phyloP scores from a whole-genome alignment of 257 asterid genomes.

The Penstemon newberryi region DNA sequence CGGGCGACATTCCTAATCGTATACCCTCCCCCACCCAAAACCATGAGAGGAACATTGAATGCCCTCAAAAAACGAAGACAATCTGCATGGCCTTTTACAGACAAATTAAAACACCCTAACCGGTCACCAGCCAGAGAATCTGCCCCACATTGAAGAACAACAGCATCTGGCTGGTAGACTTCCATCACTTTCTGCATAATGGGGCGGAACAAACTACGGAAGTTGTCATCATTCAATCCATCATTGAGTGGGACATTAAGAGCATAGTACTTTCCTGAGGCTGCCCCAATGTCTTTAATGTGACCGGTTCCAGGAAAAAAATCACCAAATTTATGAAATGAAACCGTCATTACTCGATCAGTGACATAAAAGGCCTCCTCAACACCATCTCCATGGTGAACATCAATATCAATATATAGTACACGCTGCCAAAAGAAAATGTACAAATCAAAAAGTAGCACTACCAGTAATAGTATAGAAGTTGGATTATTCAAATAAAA shows the following conservation, averaged over 20 bases:
- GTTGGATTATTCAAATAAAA: not conserved
- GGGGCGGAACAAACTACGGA: slow-evolving; percentile 54
- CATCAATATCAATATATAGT: slow-evolving; percentile 57
- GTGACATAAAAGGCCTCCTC: slow-evolving; percentile 72
- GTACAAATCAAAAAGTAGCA: slow-evolving; percentile 29
- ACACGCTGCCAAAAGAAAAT: slow-evolving; percentile 50
- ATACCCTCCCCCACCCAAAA: slow-evolving; percentile 75
- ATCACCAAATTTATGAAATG: slow-evolving; percentile 67
- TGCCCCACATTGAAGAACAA: slow-evolving; percentile 76
- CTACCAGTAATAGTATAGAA: slow-evolving; percentile 18
- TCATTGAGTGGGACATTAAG: slow-evolving; percentile 63
- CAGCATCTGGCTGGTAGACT: slow-evolving; percentile 64
- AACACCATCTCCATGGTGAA: slow-evolving; percentile 75
- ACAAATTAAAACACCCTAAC: slow-evolving; percentile 66
- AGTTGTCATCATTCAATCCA: slow-evolving; percentile 55
- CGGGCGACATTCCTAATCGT: slow-evolving; percentile 68
- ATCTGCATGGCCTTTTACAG: slow-evolving; percentile 69
- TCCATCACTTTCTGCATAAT: slow-evolving; percentile 59
- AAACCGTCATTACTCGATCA: slow-evolving; percentile 70
- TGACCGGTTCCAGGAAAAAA: slow-evolving; percentile 70
- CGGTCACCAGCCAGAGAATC: slow-evolving; percentile 69
- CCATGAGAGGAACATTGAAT: slow-evolving; percentile 68
- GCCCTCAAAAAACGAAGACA: slow-evolving; percentile 64
- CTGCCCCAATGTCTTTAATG: slow-evolving; percentile 51
- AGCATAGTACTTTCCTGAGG: slow-evolving; percentile 50